These are phyloP conservation scores for Akanthomyces lecanii DNA, from an alignment of 2,329 filamentous ascomycete species.

Conservation along the genomic window DNA sequence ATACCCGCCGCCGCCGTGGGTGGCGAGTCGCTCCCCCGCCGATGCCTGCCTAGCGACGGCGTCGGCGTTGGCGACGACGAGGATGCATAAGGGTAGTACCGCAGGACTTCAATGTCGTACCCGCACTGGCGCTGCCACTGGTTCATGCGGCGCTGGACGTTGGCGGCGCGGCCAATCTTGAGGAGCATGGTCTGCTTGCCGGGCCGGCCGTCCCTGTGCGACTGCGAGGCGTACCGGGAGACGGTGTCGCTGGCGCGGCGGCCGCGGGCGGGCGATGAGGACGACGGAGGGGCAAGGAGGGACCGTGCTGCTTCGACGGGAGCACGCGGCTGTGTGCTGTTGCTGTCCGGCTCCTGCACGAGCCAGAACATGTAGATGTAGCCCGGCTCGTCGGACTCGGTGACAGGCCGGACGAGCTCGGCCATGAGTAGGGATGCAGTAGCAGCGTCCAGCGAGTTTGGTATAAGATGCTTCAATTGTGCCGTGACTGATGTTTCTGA, in stretches of 20 bases:
- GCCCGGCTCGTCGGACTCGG: slow-evolving; percentile 70
- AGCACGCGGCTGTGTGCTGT: slow-evolving; percentile 39
- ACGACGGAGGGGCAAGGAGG: slow-evolving; percentile 50
- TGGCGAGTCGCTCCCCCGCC: slow-evolving; percentile 18
- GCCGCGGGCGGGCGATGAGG: slow-evolving; percentile 36
- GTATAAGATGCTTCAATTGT: slow-evolving; percentile 55
- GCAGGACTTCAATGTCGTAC: slow-evolving; percentile 79
- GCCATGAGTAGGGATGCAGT: slow-evolving; percentile 67
- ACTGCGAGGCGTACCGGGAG: slow-evolving; percentile 41
- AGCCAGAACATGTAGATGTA: slow-evolving; percentile 99
- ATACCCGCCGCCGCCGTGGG: slow-evolving; percentile 40
- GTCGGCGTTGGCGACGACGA: slow-evolving; percentile 7
- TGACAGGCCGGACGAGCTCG: slow-evolving; percentile 67
- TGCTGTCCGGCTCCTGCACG: slow-evolving; percentile 51
- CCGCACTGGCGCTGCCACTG: slow-evolving; percentile 94
- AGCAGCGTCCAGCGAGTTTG: slow-evolving; percentile 59
- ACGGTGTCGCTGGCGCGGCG: slow-evolving; percentile 54
- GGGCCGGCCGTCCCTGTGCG: not conserved
- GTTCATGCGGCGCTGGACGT: slow-evolving; percentile 85
- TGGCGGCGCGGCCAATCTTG: slow-evolving; percentile 66
- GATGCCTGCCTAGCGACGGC: not conserved
- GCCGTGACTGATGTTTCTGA: slow-evolving; percentile 31
- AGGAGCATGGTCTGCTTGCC: slow-evolving; percentile 53
- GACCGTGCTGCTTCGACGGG: slow-evolving; percentile 57
- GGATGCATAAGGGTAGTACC: slow-evolving; percentile 76